Base-by-base conservation (phyloP, 2,329 filamentous ascomycete genomes). In the Ophiocordyceps sinensis region DNA sequence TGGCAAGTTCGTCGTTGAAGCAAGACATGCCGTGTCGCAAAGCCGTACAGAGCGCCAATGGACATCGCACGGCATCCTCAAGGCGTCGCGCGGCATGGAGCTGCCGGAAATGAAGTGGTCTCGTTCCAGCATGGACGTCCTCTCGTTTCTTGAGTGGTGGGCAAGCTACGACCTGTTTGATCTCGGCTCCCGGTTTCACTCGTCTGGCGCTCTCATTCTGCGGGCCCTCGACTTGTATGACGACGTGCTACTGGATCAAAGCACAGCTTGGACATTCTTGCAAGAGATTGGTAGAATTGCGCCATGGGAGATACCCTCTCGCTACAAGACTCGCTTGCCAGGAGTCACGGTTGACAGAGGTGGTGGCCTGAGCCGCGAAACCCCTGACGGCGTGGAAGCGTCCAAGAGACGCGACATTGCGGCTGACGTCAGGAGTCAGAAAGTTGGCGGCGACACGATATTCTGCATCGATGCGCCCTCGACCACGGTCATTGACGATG, bases 401-500 rank as follows among this genome's bases (percentile, higher is more conserved):
- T 64, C 56, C 1, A 52, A 56, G 37, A 50, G 62, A 30, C 53
- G 54, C 7, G 74, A 78, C 45, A 51, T 63, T 17, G 65, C 73
- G 10, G 55, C 55, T 4, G 60, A 63, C 11, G 53, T 73, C 23
- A 75, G 84, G 37, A 70, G 67, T 44, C 70, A 77, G 40, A 82
- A 77, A 71, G 63, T 36, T 0, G 51, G 67, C 5, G 19, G 19
- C n/a, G 53, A 75, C 19, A 71, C 69, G 0, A 72, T 83, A 2
- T 88, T 79, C 54, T 86, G 82, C 48, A 83, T 93, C 44, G 85
- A 93, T 52, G 69, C 73, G 26, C 66, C 68, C 17, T 62, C 60
- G 30, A 82, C 85, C 0, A 64, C 71, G 26, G 77, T 89, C 49
- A 82, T 91, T 43, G 85, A 93, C 49, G 85, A 93, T 53, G 85